Conservation (phyloP, 1,139 yeast species). For the Scheffersomyces insectosa region DNA sequence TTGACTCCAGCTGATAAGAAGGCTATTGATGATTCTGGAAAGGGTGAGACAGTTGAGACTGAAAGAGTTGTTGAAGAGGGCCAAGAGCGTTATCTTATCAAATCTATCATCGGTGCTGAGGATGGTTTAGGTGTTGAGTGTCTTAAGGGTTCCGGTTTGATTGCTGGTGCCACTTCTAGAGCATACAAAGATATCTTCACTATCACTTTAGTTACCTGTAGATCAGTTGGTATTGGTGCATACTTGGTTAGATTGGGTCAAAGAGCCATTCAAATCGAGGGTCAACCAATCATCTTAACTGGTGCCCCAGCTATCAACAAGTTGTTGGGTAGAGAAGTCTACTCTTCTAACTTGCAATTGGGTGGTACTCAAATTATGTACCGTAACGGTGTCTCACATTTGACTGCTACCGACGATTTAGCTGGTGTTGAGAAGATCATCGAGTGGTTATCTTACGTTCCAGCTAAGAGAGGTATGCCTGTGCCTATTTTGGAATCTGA, state of each 20-base stretch:
- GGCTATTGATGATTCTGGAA: constrained; percentile 59
- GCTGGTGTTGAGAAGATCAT: constrained; percentile 95
- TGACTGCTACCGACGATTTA: constrained; percentile 92
- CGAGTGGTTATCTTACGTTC: constrained; percentile 96
- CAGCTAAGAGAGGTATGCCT: constrained; percentile 86
- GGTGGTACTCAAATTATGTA: constrained; percentile 99
- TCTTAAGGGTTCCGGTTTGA: constrained; percentile 94
- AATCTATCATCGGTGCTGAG: constrained; percentile 86
- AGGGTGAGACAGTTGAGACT: constrained; percentile 64
- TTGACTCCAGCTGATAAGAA: constrained; percentile 69
- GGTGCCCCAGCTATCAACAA: constrained; percentile 99
- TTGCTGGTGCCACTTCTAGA: constrained; percentile 97
- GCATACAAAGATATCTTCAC: constrained; percentile 98
- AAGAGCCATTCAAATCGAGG: constrained; percentile 97
- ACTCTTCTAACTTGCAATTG: constrained; percentile 91
- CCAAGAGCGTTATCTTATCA: constrained; percentile 76
- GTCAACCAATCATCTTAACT: constrained; percentile 96
- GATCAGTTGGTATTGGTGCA: constrained; percentile 99
- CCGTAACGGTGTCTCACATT: constrained; percentile 95
- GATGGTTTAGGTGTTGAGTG: constrained; percentile 99
- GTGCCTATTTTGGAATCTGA: constrained; percentile 84
- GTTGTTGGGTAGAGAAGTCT: constrained; percentile 93
- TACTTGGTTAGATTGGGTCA: constrained; percentile 96
- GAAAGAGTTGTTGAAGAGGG: constrained; percentile 85
- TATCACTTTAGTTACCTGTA: constrained; percentile 91